A percentile compares a stretch with the other conserved stretches of the same genome.
Evolutionary conservation across 768 basidiomycete genomes (phyloP).

Genomic region (Dentipellis sp.): DNA sequence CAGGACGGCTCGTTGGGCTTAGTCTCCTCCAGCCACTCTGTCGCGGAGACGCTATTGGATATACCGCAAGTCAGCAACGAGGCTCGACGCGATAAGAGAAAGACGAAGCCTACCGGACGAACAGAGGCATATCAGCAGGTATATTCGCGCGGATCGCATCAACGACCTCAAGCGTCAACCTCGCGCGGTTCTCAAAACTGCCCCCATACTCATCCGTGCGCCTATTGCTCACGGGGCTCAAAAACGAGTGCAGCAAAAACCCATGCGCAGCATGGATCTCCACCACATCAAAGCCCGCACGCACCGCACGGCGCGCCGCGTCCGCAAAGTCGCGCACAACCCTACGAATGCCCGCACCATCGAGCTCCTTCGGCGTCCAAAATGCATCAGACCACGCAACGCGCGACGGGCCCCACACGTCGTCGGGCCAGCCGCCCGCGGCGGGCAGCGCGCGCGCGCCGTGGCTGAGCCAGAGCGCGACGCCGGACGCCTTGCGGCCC

Average conservation of each 20-base stretch:
- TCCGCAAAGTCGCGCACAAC: slow-evolving; percentile 29
- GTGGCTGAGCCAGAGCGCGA: slow-evolving; percentile 48
- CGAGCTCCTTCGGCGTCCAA: slow-evolving; percentile 29
- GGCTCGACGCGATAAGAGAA: neutral
- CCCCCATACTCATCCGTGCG: slow-evolving; percentile 41
- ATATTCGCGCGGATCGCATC: slow-evolving; percentile 55
- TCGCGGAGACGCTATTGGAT: slow-evolving; percentile 51
- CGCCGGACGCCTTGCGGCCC: slow-evolving; percentile 60
- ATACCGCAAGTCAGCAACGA: slow-evolving; percentile 2
- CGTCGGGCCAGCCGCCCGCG: slow-evolving; percentile 29
- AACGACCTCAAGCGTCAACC: slow-evolving; percentile 53
- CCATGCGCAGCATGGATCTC: slow-evolving; percentile 20
- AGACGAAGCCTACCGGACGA: slow-evolving; percentile 43
- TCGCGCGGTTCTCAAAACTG: slow-evolving; percentile 36
- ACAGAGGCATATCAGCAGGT: slow-evolving; percentile 57
- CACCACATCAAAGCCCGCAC: slow-evolving; percentile 12
- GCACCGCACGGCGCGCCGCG: slow-evolving; percentile 22
- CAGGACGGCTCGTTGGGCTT: slow-evolving; percentile 51
- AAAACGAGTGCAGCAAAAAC: slow-evolving; percentile 23
- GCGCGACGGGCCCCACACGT: slow-evolving; percentile 25
- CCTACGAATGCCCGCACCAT: slow-evolving; percentile 25
- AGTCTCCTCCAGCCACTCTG: slow-evolving; percentile 61
- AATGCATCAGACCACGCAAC: slow-evolving; percentile 26
- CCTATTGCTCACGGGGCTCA: slow-evolving; percentile 30
- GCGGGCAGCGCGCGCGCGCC: slow-evolving; percentile 25